These are phyloP conservation scores for Skeletonema tropicum DNA, from an alignment of 108 stramenopile genomes.

Conservation along the genomic window DNA sequence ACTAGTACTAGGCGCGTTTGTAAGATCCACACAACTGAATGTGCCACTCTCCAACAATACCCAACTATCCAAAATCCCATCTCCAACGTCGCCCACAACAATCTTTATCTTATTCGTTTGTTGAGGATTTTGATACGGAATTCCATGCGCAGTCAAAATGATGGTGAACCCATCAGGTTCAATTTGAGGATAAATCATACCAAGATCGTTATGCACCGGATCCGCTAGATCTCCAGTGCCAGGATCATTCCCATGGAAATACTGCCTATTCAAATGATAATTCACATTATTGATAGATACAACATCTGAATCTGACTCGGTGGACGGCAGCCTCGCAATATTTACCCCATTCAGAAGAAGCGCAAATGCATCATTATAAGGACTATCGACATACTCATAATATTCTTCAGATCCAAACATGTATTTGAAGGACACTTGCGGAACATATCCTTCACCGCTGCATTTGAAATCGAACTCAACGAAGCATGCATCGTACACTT, in stretches of 20 bases:
- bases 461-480: constrained; percentile 40
- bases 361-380: constrained; percentile 48
- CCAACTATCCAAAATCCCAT: constrained; percentile 42
- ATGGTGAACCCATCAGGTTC: constrained; percentile 52
- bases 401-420: constrained; percentile 48
- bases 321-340: constrained; percentile 27
- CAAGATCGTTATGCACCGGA: constrained; percentile 9
- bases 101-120: constrained; percentile 39
- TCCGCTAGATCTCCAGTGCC: constrained; percentile 21
- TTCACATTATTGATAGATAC: constrained; percentile 50
- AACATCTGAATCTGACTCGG: constrained; percentile 8
- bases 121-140: not conserved
- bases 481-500: constrained; percentile 33
- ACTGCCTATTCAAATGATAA: constrained; percentile 32
- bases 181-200: constrained; percentile 5
- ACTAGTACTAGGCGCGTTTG: constrained; percentile 25
- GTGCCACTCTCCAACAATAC: constrained; percentile 31
- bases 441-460: constrained; percentile 26
- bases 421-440: constrained; percentile 34
- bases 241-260: constrained; percentile 49
- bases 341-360: constrained; percentile 35
- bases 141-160: constrained; percentile 31
- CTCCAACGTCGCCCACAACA: constrained; percentile 40
- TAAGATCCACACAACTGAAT: constrained; percentile 42
- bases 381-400: constrained; percentile 46